A percentile compares a stretch with the other conserved stretches of the same genome.
phyloP scores from a whole-genome alignment of 164 flowering plant genomes.

The Hamamelis virginiana region DNA sequence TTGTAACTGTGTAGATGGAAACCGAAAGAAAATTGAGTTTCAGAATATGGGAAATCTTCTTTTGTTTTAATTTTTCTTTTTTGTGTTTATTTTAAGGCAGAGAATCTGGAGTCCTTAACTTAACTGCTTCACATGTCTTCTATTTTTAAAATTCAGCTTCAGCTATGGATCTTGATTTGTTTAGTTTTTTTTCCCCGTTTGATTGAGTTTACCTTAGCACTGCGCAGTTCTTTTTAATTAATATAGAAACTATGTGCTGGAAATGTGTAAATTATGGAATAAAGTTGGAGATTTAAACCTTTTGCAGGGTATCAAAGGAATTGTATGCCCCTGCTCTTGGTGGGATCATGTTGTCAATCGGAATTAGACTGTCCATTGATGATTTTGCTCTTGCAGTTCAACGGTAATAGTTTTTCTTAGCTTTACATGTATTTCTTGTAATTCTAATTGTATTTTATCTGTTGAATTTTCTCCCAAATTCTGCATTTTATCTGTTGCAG shows the following conservation, averaged over 20 bases:
- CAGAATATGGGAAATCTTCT: too few relatives aligned
- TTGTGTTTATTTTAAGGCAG: too few relatives aligned
- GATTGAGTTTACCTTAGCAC: too few relatives aligned
- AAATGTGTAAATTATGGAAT: background rate
- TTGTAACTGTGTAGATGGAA: too few relatives aligned
- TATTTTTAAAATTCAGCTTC: too few relatives aligned
- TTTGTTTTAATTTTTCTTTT: too few relatives aligned
- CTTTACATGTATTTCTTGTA: background rate
- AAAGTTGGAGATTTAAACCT: background rate
- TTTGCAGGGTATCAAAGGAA: conserved; percentile 86
- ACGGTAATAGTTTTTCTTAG: conserved; percentile 42
- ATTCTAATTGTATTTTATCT: background rate
- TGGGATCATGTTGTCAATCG: conserved; percentile 96
- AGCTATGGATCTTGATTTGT: too few relatives aligned
- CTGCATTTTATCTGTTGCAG: conserved; percentile 46
- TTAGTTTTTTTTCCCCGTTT: too few relatives aligned
- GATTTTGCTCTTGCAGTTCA: conserved; percentile 89
- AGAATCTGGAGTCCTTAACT: too few relatives aligned
- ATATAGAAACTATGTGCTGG: background rate
- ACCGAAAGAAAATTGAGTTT: too few relatives aligned
- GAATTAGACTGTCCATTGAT: conserved; percentile 73
- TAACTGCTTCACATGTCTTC: too few relatives aligned
- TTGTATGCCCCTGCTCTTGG: conserved; percentile 98
- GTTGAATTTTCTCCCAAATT: conserved; percentile 12
- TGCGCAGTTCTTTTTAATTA: too few relatives aligned